Base-by-base conservation (phyloP, 2,329 filamentous ascomycete species). In the Exophiala lecanii-corni region DNA sequence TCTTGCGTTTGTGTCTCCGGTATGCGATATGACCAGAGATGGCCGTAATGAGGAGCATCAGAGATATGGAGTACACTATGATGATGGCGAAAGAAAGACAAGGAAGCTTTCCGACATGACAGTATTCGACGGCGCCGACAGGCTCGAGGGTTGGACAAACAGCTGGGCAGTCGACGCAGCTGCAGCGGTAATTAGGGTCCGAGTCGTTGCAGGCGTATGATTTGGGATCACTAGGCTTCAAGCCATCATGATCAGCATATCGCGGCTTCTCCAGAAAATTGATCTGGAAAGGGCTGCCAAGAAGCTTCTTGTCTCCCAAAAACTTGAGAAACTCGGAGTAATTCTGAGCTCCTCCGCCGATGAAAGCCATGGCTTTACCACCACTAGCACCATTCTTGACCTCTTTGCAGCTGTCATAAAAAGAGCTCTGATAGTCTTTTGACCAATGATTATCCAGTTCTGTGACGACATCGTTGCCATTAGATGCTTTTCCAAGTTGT, bases 341-440 rank as follows among this genome's bases (percentile, higher is more conserved):
- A 62, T 96, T 86, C 65, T 89, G 91, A 9, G 92, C 92, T 12
- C 91, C 89, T 12, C 92, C 92, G 21, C 92, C 94, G 49, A 98
- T 97, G 56, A 98, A 82, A 57, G 91, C 84, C 78, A 98, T 98
- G 12, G 91, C 92, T 58, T 84, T 89, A 48, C 86, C 84, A 60
- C 95, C 95, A 31, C 91, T 89, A 5, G 89, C 85, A 25, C 92
- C 92, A 59, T 97, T 96, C 62, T 98, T 98, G 67, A 98, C 91
- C 63, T 98, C 89, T 67, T 97, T 97, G 72, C 92, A 98, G 68
- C 92, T 98, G 65, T 95, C 78, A 63, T 89, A 98, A 69, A 98
- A 94, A 1, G 86, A 89, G 6, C 78, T 75, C 32, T 88, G 89
- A 62, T 94, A 97, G 40, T 84, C 74, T 43, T 89, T 75, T 2